Evolutionary conservation across 805 yeast genomes (phyloP), one percentile per base, ranked within the genome.

Genomic region (Nakazawaea laoshanensis): DNA sequence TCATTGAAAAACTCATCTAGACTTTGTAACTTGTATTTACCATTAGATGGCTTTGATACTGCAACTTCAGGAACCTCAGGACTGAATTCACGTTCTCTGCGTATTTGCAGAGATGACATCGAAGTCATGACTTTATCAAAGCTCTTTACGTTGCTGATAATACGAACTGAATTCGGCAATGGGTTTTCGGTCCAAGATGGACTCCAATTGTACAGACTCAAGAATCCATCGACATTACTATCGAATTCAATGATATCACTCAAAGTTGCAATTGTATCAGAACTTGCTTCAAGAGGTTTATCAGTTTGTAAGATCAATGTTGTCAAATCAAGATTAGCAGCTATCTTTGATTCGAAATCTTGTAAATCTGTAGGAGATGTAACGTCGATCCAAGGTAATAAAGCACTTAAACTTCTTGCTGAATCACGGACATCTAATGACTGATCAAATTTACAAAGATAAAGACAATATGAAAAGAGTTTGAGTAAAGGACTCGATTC

Each of bases 1-100:
- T 66, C 67, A 2, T 70, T 80, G 44, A 88, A 77, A 51, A 88
- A 88, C 40, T 88, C 97, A 48, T 88, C 96, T 37, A 88, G 57
- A 37, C 88, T 81, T 51, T 85, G 94, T 24, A 82, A 53, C 38
- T 72, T 69, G 46, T 74, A 78, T 34, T 61, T 64, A 41, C n/a
- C n/a, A n/a, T n/a, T n/a, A n/a, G n/a, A n/a, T n/a, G n/a, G n/a
- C n/a, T n/a, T n/a, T n/a, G n/a, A n/a, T n/a, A n/a, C n/a, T n/a
- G n/a, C n/a, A n/a, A n/a, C n/a, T n/a, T n/a, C n/a, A n/a, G n/a
- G n/a, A n/a, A n/a, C n/a, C n/a, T n/a, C n/a, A n/a, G n/a, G n/a
- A n/a, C n/a, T n/a, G n/a, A n/a, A n/a, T n/a, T n/a, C n/a, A n/a
- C n/a, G n/a, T n/a, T n/a, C n/a, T n/a, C n/a, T n/a, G n/a, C n/a